These are phyloP conservation scores for Globisporangium barbulae DNA, from an alignment of 352 stramenopile species.

Conservation along the genomic window DNA sequence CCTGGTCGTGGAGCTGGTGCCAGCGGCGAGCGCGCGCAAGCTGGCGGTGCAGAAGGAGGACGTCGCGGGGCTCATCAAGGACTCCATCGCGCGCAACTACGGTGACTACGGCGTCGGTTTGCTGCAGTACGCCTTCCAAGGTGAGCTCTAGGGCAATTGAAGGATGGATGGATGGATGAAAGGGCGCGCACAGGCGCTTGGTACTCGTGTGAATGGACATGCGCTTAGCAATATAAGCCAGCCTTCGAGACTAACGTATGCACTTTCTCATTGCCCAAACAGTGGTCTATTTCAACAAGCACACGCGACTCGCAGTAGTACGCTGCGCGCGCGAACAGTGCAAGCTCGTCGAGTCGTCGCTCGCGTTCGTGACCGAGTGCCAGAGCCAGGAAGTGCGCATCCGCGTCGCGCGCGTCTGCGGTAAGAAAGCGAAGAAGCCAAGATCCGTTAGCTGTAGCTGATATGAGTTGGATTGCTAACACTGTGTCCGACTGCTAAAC, in stretches of 20 bases:
- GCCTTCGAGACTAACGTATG: not conserved
- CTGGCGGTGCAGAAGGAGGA: constrained; percentile 58
- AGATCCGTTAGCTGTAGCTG: not conserved
- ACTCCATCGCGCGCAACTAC: constrained; percentile 65
- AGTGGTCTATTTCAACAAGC: constrained; percentile 66
- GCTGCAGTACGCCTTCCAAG: constrained; percentile 79
- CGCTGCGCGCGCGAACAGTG: constrained; percentile 65
- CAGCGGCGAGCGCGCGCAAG: constrained; percentile 32
- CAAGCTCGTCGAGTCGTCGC: constrained; percentile 70
- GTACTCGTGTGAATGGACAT: not conserved
- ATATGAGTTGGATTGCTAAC: not conserved
- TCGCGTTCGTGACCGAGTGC: constrained; percentile 67
- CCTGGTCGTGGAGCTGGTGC: constrained; percentile 55
- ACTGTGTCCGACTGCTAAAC: not conserved
- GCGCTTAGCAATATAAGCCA: not conserved
- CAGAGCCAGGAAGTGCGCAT: constrained; percentile 59
- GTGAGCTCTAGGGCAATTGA: constrained; percentile 18
- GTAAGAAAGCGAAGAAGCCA: constrained; percentile 24
- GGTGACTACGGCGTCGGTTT: constrained; percentile 64
- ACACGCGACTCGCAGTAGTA: constrained; percentile 52
- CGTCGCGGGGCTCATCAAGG: constrained; percentile 46
- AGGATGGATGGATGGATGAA: not conserved
- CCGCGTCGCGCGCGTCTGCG: constrained; percentile 62
- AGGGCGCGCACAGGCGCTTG: not conserved
- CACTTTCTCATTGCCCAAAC: not conserved